A percentile compares a stretch with the other conserved stretches of the same genome.
Evolutionary conservation across 371 early-diverging fungal genomes (phyloP).

Genomic region (Rhizopus stolonifer): DNA sequence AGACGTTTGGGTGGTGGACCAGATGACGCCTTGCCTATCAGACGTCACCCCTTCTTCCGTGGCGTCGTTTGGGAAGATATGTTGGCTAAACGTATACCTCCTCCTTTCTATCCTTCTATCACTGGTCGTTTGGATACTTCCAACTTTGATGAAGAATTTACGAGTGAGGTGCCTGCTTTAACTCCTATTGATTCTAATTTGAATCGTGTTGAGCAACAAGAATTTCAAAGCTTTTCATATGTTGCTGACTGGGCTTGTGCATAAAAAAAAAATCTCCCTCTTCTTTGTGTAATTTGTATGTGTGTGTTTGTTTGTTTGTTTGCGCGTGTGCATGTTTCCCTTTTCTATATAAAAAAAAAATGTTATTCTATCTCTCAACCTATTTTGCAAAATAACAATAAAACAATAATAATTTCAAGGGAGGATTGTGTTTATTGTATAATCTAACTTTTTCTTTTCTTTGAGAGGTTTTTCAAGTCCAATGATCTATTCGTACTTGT

Average conservation of each 20-base stretch:
- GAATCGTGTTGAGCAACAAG: conserved; percentile 79
- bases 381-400: too few species aligned
- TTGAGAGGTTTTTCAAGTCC: too few species aligned
- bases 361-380: neutral
- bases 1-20: conserved; percentile 83
- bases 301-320: neutral
- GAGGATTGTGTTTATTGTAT: too few species aligned
- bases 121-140: conserved; percentile 82
- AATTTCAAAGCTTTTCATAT: conserved; percentile 90
- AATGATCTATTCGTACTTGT: conserved; percentile 49
- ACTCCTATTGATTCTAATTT: conserved; percentile 87
- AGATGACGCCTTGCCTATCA: conserved; percentile 85
- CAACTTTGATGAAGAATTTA: conserved; percentile 96
- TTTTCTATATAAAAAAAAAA: neutral
- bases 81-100: conserved; percentile 74
- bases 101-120: conserved; percentile 88
- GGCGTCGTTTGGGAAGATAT: conserved; percentile 94
- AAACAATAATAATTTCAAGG: too few species aligned
- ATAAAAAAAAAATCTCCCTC: conserved; percentile 1
- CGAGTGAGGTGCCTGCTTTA: conserved; percentile 81
- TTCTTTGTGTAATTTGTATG: neutral
- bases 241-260: conserved; percentile 81
- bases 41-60: conserved; percentile 91
- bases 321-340: neutral
- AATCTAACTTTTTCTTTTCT: too few species aligned